A percentile compares a stretch with the other conserved stretches of the same genome.
phyloP scores from a whole-genome alignment of 2,329 filamentous ascomycete species.

The Ambrosiella beaveri region DNA sequence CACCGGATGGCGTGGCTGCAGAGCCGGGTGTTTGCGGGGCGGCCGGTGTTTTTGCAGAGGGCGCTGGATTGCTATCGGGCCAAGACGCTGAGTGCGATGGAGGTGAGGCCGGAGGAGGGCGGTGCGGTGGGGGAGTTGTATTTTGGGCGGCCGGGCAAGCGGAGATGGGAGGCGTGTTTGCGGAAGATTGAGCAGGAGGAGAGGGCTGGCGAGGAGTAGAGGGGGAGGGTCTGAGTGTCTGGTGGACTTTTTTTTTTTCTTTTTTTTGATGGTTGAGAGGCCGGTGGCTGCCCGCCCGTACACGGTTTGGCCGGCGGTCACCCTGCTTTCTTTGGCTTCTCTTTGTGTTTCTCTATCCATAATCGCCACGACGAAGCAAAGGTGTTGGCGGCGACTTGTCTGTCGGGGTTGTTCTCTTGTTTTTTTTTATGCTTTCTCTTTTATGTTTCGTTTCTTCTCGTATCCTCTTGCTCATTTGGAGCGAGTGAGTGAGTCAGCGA shows the following conservation, averaged over 20 bases:
- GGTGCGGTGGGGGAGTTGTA: constrained; percentile 64
- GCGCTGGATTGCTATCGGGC: constrained; percentile 90
- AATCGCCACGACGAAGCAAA: too few species aligned
- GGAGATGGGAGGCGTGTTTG: constrained; percentile 48
- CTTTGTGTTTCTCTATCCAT: too few species aligned
- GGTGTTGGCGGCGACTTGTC: too few species aligned
- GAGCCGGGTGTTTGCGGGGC: constrained; percentile 73
- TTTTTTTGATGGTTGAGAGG: too few species aligned
- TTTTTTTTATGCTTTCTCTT: too few species aligned
- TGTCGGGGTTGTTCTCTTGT: too few species aligned
- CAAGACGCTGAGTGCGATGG: constrained; percentile 71
- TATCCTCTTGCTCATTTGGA: too few species aligned
- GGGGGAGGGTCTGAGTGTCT: not conserved
- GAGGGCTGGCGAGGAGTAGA: not conserved
- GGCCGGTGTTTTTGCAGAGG: constrained; percentile 76
- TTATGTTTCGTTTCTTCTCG: too few species aligned
- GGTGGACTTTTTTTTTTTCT: not conserved
- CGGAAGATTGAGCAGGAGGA: constrained; percentile 20
- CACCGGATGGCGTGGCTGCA: constrained; percentile 96
- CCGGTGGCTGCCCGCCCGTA: too few species aligned
- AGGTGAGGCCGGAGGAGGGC: constrained; percentile 26
- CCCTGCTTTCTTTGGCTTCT: too few species aligned
- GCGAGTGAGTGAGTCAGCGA: too few species aligned
- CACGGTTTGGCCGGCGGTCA: too few species aligned
- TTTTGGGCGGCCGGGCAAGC: constrained; percentile 75